Conservation (phyloP, 2,329 filamentous ascomycete genomes). For the Fusarium burgessii region DNA sequence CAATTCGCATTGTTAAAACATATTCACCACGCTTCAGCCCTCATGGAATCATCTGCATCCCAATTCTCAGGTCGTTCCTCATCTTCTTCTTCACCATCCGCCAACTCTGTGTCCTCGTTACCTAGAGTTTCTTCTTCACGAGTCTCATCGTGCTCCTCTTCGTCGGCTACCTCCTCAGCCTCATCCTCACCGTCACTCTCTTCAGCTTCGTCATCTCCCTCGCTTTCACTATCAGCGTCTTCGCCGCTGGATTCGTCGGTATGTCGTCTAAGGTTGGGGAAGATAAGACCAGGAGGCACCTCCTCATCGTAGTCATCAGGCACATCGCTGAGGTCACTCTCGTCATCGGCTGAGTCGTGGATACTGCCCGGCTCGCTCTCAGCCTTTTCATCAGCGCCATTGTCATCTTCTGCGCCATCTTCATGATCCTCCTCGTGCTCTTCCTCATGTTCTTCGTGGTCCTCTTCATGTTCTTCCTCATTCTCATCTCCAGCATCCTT, state of each 20-base stretch:
- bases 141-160: constrained; percentile 11
- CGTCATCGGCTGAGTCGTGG: constrained; percentile 75
- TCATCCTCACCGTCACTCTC: constrained; percentile 37
- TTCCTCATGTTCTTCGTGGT: constrained; percentile 46
- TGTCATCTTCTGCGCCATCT: constrained; percentile 48
- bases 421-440: constrained; percentile 45
- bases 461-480: constrained; percentile 45
- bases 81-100: constrained; percentile 28
- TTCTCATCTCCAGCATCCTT: constrained; percentile 54
- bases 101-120: constrained; percentile 34
- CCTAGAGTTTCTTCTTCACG: constrained; percentile 33
- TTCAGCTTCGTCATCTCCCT: constrained; percentile 48
- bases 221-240: constrained; percentile 53
- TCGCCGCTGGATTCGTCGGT: constrained; percentile 51
- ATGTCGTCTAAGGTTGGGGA: constrained; percentile 59
- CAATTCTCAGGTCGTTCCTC: constrained; percentile 14
- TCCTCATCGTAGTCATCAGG: constrained; percentile 70
- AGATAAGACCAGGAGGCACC: constrained; percentile 64
- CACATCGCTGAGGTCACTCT: constrained; percentile 76
- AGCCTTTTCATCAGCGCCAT: constrained; percentile 48
- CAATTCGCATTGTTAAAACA: constrained; percentile 17
- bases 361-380: constrained; percentile 63
- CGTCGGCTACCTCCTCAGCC: constrained; percentile 33
- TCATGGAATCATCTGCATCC: constrained; percentile 19
- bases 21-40: constrained; percentile 9